Base-by-base conservation (phyloP, 805 yeast species). In the Zygoascus biomembranicola region DNA sequence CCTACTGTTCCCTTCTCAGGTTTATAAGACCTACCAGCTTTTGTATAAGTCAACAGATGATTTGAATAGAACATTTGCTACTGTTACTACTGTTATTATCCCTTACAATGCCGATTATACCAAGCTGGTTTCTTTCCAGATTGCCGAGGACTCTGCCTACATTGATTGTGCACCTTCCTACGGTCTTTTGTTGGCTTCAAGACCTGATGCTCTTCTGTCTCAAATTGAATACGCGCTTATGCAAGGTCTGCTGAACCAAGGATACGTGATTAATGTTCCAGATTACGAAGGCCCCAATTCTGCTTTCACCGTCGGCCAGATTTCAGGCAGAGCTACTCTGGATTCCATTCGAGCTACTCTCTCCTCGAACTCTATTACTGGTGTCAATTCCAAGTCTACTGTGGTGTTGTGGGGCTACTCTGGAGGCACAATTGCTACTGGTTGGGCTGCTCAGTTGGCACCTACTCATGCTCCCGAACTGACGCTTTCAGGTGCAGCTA, bases 281-380 rank as follows among this genome's bases (percentile, higher is more conserved):
- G 62, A 59, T 43, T 59, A 59, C 47, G 61, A 59, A 42, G 62
- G 62, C 16, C 54, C 57, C 10, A 19, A 50, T 6, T 41, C 54
- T 28, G 52, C 62, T 4, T 59, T 57, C 52, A 56, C 59, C 18
- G 58, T 53, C 5, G 62, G 61, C 2, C 42, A 53, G 23, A 50
- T 52, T 14, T 62, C 61, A 11, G 70, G 69, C 8, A 61, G 58
- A 26, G 55, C 57, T 28, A 56, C 61, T 3, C 62, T 67, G 13
- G 69, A 66, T 52, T 57, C 68, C 1, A 49, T 66, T 8, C 52
- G 66, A 1, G 70, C 69, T 1, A 58, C 60, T 8, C 50, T 57
- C 16, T 43, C 51, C 26, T 54, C 60, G 8, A 28, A 31, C 2
- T 37, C 49, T 44, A 18, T 53, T 23, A 53, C 55, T 10, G 58